Base-by-base conservation (phyloP, 2,329 filamentous ascomycete species). In the Fusarium beomiforme region DNA sequence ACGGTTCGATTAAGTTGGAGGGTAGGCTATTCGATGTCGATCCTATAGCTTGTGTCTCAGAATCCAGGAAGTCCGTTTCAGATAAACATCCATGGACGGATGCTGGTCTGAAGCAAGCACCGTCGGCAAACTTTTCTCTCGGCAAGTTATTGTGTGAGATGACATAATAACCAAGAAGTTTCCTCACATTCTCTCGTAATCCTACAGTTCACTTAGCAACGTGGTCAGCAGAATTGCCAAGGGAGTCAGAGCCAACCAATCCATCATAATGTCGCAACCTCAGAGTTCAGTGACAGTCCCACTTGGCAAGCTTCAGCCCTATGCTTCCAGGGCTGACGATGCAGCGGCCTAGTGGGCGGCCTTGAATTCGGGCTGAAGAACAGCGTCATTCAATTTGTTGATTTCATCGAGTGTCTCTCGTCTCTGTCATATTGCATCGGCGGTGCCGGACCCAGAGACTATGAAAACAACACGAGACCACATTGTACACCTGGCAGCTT, bases 281-380 rank as follows among this genome's bases (percentile, higher is more conserved):
- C 59, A 58, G 33, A 29, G 44, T 59, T 39, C 50, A n/a, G 29
- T 55, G 51, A 46, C 39, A 67, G 67, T 71, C 70, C 64, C 70
- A 71, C 67, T 68, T 59, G 64, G 37, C 43, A 68, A 73, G 51
- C 60, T 69, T 73, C 71, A 73, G 71, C 71, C 71, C 70, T 73
- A 73, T 44, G 49, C 29, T 53, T 47, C 60, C 63, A 57, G 67
- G 64, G 70, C 61, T 67, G 59, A 57, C 36, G 54, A 70, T 65
- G 39, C 51, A 51, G 59, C 66, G 58, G 59, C 56, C 62, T 56
- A 72, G 69, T 67, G 69, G 62, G 55, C 36, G 55, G 47, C 36
- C 49, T 49, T 56, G 26, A 43, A 47, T 58, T 63, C 49, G 53
- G 57, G 53, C 37, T 67, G 49, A 33, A 29, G 31, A 19, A 51